Percentiles rank a stretch among this genome's conserved stretches.
Conservation (phyloP, 2,329 filamentous ascomycete species). For the Epichloe brachyelytri region DNA sequence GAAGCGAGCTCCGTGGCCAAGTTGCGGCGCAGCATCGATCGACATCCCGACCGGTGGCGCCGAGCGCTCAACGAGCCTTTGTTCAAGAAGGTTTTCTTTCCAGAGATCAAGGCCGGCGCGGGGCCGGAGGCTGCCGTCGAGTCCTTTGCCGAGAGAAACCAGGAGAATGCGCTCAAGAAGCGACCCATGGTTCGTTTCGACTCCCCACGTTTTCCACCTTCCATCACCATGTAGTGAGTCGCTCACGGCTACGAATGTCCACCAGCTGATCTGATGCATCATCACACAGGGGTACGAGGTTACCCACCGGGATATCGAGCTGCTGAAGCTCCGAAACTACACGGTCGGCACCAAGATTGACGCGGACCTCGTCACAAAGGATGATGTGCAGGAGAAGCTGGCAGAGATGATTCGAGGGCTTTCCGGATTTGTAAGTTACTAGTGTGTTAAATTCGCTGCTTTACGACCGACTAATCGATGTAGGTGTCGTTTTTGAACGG, state of each 20-base stretch:
- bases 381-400: slow-evolving; percentile 52
- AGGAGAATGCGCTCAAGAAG: slow-evolving; percentile 66
- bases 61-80: slow-evolving; percentile 45
- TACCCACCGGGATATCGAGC: slow-evolving; percentile 65
- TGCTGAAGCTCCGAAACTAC: slow-evolving; percentile 71
- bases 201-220: neutral
- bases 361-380: slow-evolving; percentile 50
- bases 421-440: slow-evolving; percentile 56
- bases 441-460: neutral
- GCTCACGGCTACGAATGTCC: neutral
- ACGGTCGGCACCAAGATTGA: slow-evolving; percentile 55
- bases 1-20: slow-evolving; percentile 51
- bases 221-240: neutral
- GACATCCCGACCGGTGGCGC: slow-evolving; percentile 57
- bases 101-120: slow-evolving; percentile 21
- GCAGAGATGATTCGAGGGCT: slow-evolving; percentile 52
- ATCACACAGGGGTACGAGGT: slow-evolving; percentile 55
- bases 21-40: slow-evolving; percentile 64
- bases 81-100: slow-evolving; percentile 54
- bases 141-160: slow-evolving; percentile 59
- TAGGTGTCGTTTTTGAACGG: slow-evolving; percentile 63
- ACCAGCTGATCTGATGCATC: neutral
- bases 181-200: slow-evolving; percentile 57
- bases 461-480: neutral
- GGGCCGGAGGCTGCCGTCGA: slow-evolving; percentile 42